Evolutionary conservation across 2,329 filamentous ascomycete genomes (phyloP).

Genomic region (Aspergillus latus): DNA sequence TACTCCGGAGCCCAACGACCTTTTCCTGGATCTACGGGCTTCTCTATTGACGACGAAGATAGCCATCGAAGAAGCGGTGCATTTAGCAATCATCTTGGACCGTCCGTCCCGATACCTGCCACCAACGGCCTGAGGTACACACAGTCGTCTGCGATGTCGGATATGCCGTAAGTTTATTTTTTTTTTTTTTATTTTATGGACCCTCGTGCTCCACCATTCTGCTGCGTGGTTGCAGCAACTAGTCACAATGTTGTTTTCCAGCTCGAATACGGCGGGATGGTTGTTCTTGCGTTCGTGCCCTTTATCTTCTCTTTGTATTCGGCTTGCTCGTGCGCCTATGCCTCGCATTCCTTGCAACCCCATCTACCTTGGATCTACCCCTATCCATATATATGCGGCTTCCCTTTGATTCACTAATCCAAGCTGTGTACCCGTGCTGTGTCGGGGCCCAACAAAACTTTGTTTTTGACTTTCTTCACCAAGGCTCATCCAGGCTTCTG

Average conservation of each 20-base stretch:
- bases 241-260: slow-evolving; percentile 31
- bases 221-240: slow-evolving; percentile 32
- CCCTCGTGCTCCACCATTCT: slow-evolving; percentile 32
- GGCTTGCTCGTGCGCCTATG: slow-evolving; percentile 2
- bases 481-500: background rate
- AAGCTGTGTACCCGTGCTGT: slow-evolving; percentile 18
- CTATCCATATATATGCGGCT: slow-evolving; percentile 13
- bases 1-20: slow-evolving; percentile 38
- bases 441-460: slow-evolving; percentile 2
- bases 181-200: slow-evolving; percentile 37
- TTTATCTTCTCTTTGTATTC: slow-evolving; percentile 5
- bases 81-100: slow-evolving; percentile 47
- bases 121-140: slow-evolving; percentile 54
- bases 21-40: slow-evolving; percentile 36
- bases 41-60: slow-evolving; percentile 46
- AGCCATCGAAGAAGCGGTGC: slow-evolving; percentile 52
- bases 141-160: slow-evolving; percentile 52
- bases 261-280: slow-evolving; percentile 32
- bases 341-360: slow-evolving; percentile 16
- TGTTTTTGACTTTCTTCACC: slow-evolving; percentile 10
- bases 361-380: slow-evolving; percentile 12
- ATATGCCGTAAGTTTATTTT: slow-evolving; percentile 51
- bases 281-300: slow-evolving; percentile 17
- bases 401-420: slow-evolving; percentile 12
- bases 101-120: slow-evolving; percentile 47